A percentile compares a stretch with the other conserved stretches of the same genome.
Evolutionary conservation across 225 moss, liverwort and hornwort genomes (phyloP).

Genomic region (Bryum argenteum): DNA sequence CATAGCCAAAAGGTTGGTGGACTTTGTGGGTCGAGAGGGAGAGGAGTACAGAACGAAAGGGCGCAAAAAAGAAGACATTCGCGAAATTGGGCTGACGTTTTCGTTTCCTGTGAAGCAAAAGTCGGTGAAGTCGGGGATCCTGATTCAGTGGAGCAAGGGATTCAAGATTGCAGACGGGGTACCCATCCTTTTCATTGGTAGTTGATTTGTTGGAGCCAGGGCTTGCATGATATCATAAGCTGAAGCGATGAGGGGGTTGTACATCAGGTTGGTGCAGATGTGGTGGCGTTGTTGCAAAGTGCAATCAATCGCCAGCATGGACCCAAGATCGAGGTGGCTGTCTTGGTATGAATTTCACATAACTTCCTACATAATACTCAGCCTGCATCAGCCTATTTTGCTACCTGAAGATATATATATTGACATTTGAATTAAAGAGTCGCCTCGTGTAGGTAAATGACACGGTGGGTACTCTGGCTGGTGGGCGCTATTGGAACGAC

Average conservation of each 20-base stretch:
- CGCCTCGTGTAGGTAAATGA: conserved; percentile 62
- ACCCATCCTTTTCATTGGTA: conserved; percentile 5
- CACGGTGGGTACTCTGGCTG: conserved; percentile 78
- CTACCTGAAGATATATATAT: not conserved
- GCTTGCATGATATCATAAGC: conserved; percentile 23
- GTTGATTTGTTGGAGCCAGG: conserved; percentile 6
- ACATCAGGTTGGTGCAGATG: conserved; percentile 53
- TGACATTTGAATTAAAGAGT: conserved; percentile 47
- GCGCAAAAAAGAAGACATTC: conserved; percentile 31
- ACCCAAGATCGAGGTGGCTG: conserved; percentile 46
- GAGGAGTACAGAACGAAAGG: conserved; percentile 53
- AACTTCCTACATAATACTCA: conserved; percentile 19
- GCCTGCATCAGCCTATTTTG: not conserved
- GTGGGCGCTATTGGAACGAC: conserved; percentile 68
- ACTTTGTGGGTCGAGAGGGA: conserved; percentile 77
- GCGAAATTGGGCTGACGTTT: conserved; percentile 86
- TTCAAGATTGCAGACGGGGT: conserved; percentile 91
- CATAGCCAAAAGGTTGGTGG: conserved; percentile 68
- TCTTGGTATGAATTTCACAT: conserved; percentile 47
- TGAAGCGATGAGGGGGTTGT: conserved; percentile 28
- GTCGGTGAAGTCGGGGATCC: conserved; percentile 74
- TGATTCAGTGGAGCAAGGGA: conserved; percentile 92
- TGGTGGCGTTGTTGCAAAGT: conserved; percentile 44
- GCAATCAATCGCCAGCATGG: conserved; percentile 50
- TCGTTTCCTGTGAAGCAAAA: conserved; percentile 90